Base-by-base conservation (phyloP, 306 rosid species). In the Quercus rubra region DNA sequence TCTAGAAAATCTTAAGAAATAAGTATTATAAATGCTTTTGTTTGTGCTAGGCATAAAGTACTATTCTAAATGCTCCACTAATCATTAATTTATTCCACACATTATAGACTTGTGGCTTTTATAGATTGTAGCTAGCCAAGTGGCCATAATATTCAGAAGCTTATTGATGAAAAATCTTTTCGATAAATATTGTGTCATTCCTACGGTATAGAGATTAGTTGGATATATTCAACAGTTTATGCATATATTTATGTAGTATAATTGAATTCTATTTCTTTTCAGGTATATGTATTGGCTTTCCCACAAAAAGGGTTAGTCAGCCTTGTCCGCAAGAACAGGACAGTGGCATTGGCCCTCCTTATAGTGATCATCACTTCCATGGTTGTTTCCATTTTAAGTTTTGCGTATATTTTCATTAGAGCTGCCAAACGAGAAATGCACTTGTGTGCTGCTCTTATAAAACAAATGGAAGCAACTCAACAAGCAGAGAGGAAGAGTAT, bases 401-500 rank as follows among this genome's bases (percentile, higher is more conserved):
- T 85, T 66, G 38, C 77, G 61, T 75, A 56, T 55, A 33, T 77
- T 73, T 80, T 74, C 25, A 41, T 35, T 2, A 85, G 73, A 82
- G 81, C 76, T 23, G 51, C 80, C n/a, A 84, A 71, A 69, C 17
- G 87, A 83, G 94, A 92, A 83, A 89, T 87, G 92, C 81, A 80
- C 61, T 81, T 91, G 79, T 80, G 92, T 56, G 84, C 90, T 1
- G 80, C 89, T 19, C 91, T 91, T 35, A 88, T 91, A 58, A 88
- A 87, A 78, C 94, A 94, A 66, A 84, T 76, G 89, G 93, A 91
- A 80, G 88, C 92, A 27, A 94, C 93, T 0, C 85, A 88, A 71
- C 93, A 89, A 75, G 97, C 98, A 3, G 97, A 91, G 89, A 81
- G 89, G 51, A 92, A 88, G 77, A 90, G 89, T 66, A 85, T 83